These are phyloP conservation scores for Xylaria nigripes DNA, from an alignment of 495 filamentous ascomycete species.

Conservation along the genomic window DNA sequence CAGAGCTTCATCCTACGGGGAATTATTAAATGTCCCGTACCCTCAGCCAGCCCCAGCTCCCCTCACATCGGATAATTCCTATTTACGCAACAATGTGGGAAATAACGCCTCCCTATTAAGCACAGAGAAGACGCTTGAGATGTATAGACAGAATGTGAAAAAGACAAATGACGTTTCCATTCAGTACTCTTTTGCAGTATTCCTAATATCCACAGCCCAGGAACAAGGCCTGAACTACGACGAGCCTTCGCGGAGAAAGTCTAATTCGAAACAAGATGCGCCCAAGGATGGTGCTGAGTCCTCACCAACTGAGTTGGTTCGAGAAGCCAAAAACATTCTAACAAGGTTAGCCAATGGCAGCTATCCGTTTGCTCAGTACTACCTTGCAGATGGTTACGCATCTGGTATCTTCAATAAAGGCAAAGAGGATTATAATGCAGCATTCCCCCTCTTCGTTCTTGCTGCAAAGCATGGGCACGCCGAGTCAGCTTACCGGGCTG, in stretches of 20 bases:
- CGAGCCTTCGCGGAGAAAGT: constrained; percentile 31
- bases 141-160: constrained; percentile 94
- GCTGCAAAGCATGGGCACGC: constrained; percentile 97
- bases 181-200: constrained; percentile 92
- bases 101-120: constrained; percentile 83
- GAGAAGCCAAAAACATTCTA: constrained; percentile 84
- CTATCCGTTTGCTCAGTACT: constrained; percentile 96
- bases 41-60: constrained; percentile 73
- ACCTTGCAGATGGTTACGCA: constrained; percentile 86
- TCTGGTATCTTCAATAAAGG: constrained; percentile 93
- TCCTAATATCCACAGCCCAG: constrained; percentile 79
- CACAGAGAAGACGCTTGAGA: constrained; percentile 85
- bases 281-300: constrained; percentile 38
- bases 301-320: constrained; percentile 58
- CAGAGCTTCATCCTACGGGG: constrained; percentile 72
- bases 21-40: constrained; percentile 82
- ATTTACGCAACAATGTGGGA: constrained; percentile 69
- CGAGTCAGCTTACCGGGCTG: constrained; percentile 89
- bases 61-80: constrained; percentile 65
- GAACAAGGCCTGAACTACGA: constrained; percentile 46
- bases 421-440: constrained; percentile 79
- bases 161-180: constrained; percentile 84
- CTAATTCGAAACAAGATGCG: constrained; percentile 37
- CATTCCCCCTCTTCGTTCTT: constrained; percentile 84
- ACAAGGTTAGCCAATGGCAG: constrained; percentile 76